Base-by-base conservation (phyloP, 352 stramenopile genomes). In the Phytopythium mirpurense region DNA sequence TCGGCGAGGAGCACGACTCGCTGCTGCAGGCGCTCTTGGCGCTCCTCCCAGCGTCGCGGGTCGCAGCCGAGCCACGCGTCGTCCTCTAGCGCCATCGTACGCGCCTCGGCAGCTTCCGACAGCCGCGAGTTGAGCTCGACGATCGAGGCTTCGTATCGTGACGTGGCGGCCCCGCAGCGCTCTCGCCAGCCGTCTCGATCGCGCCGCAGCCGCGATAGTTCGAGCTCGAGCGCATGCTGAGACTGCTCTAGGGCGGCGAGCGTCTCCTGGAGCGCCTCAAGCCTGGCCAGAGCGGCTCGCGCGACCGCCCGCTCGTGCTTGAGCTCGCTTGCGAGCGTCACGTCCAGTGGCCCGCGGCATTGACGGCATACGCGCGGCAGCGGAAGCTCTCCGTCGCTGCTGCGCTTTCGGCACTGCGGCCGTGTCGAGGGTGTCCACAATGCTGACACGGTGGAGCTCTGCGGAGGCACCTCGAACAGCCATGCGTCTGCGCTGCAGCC, bases 251-350 rank as follows among this genome's bases (percentile, higher is more conserved):
- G 31, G 1, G 5, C 19, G 0, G 9, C 7, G 1, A 12, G 16
- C 7, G 47, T 23, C 15, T 41, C 34, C 34, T 67, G 60, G 7
- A 59, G 23, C 9, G 41, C 18, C 46, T 77, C 63, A 26, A 67
- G 66, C 15, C 68, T 67, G 15, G 56, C 51, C 5, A 75, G 49
- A 11, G 63, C 53, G 5, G 52, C 19, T 0, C 67, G 62, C 23
- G 72, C 45, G 21, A 53, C 49, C 19, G 43, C 55, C 15, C 75
- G 71, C 21, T 61, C 52, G 41, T 64, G 54, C 10, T 57, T 44
- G 11, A 82, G 46, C 50, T 82, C 71, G 6, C 59, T 52, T 2
- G 63, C 60, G 6, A 78, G 50, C 4, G 72, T 60, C 1, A 78
- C 38, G 24, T 78, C 68, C 0, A 60, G 38, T 0, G 66, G 19